These are phyloP conservation scores for Annulohypoxylon nitens DNA, from an alignment of 495 filamentous ascomycete genomes.

Conservation along the genomic window DNA sequence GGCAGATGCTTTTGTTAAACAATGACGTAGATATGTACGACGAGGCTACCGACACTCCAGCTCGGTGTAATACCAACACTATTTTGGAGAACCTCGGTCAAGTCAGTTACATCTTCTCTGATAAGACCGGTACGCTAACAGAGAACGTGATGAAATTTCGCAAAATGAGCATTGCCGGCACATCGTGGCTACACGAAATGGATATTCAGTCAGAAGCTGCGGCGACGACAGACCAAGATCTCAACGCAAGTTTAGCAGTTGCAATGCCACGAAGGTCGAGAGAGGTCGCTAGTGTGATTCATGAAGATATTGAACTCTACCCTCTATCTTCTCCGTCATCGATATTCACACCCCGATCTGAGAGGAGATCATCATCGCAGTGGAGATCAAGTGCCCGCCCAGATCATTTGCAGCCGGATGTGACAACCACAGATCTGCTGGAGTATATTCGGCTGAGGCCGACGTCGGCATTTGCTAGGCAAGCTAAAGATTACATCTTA, in stretches of 20 bases:
- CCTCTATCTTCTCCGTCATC: slow-evolving; percentile 45
- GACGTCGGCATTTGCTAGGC: slow-evolving; percentile 81
- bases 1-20: slow-evolving; percentile 81
- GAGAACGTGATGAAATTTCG: slow-evolving; percentile 94
- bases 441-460: slow-evolving; percentile 80
- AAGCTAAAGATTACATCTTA: slow-evolving; percentile 84
- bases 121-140: slow-evolving; percentile 94
- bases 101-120: slow-evolving; percentile 91
- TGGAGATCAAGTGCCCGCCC: slow-evolving; percentile 59
- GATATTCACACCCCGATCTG: slow-evolving; percentile 22
- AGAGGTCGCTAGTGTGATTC: slow-evolving; percentile 44
- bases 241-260: slow-evolving; percentile 7
- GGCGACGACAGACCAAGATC: slow-evolving; percentile 17
- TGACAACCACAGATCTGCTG: slow-evolving; percentile 78
- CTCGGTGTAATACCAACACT: slow-evolving; percentile 89
- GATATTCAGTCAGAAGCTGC: slow-evolving; percentile 69
- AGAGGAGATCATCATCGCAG: slow-evolving; percentile 52
- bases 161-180: slow-evolving; percentile 88
- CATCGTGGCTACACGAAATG: slow-evolving; percentile 83
- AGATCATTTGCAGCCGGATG: slow-evolving; percentile 61
- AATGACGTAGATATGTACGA: slow-evolving; percentile 92
- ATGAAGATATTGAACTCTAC: slow-evolving; percentile 50
- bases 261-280: slow-evolving; percentile 39
- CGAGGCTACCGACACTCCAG: slow-evolving; percentile 81
- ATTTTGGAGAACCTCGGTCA: slow-evolving; percentile 94